Conservation (phyloP, 2,329 filamentous ascomycete genomes). For the Geosmithia putterillii region DNA sequence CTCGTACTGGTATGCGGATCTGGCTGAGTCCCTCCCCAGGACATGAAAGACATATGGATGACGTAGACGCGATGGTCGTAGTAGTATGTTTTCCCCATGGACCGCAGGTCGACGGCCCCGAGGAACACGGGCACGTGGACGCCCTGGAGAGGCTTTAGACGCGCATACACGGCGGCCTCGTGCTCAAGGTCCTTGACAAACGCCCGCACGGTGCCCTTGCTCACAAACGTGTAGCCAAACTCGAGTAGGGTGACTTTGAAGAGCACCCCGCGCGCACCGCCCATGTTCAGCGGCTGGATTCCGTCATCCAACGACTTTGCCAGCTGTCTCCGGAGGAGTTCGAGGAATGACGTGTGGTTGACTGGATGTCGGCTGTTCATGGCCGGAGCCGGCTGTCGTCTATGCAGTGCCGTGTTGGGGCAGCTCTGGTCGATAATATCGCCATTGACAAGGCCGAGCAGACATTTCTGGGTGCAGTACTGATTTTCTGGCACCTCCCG, state of each 20-base stretch:
- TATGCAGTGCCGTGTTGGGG: neutral
- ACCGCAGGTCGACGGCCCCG: constrained; percentile 20
- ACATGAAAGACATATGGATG: constrained; percentile 19
- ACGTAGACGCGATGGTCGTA: constrained; percentile 18
- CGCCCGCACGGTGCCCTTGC: constrained; percentile 23
- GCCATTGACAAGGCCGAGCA: constrained; percentile 7
- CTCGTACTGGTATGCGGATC: too few relatives aligned
- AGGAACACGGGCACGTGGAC: constrained; percentile 23
- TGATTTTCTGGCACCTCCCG: neutral
- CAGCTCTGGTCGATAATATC: constrained; percentile 5
- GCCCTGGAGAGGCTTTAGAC: constrained; percentile 19
- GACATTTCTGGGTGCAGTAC: constrained; percentile 6
- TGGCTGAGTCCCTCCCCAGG: constrained; percentile 8
- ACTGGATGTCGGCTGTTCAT: neutral
- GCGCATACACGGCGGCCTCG: constrained; percentile 21
- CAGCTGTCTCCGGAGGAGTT: neutral
- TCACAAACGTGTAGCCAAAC: constrained; percentile 29
- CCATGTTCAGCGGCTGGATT: constrained; percentile 12
- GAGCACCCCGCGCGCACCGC: constrained; percentile 22
- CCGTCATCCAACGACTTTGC: constrained; percentile 13
- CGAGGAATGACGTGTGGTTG: neutral
- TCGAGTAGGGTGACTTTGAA: constrained; percentile 26
- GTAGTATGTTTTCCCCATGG: constrained; percentile 17
- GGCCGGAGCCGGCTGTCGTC: neutral
- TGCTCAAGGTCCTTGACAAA: constrained; percentile 20